Base-by-base conservation (phyloP, 2,329 filamentous ascomycete genomes). In the Colletotrichum echinochloae region DNA sequence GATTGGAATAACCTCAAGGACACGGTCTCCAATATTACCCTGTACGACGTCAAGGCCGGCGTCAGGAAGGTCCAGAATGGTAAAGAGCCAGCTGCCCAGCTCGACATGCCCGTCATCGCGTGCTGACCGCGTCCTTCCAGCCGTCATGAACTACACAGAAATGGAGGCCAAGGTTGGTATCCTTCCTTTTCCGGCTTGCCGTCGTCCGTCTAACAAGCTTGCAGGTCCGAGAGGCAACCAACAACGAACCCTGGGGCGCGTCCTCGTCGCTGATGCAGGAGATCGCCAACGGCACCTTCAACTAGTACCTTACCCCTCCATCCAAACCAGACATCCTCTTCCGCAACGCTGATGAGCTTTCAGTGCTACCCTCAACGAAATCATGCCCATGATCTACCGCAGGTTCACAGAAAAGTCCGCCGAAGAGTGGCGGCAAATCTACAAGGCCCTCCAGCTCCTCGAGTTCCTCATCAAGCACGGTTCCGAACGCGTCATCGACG, bases 351-450 rank as follows among this genome's bases (percentile, higher is more conserved):
- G 57, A 72, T 65, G 57, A 51, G 20, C 46, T 55, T 8, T 30
- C 51, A 98, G 95, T 81, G 94, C 97, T 90, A 90, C 95, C 62
- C 90, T 99, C 67, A 98, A 98, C 82, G 96, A 99, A 82, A 98
- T 99, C 80, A 99, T 99, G 96, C 96, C 96, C 74, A 96, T 99
- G 94, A 97, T 99, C 79, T 99, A 99, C 86, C 96, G 97, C 78
- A 93, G 96, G 74, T 99, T 99, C 82, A 99, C 96, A 72, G 96
- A 99, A 81, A 99, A 99, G 86, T 89, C 94, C 9, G 95, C 96
- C 66, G 96, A 99, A 80, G 96, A 99, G 83, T 99, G 96, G 96
- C 90, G 96, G 75, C 96, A 99, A 82, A 99, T 99, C 79, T 99
- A 99, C 88, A 99, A 99, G 86, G 92, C 94, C 12, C 90, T 99